Evolutionary conservation across 1,284 basidiomycete genomes (phyloP).

Genomic region (Rhizopogon hawkerae): DNA sequence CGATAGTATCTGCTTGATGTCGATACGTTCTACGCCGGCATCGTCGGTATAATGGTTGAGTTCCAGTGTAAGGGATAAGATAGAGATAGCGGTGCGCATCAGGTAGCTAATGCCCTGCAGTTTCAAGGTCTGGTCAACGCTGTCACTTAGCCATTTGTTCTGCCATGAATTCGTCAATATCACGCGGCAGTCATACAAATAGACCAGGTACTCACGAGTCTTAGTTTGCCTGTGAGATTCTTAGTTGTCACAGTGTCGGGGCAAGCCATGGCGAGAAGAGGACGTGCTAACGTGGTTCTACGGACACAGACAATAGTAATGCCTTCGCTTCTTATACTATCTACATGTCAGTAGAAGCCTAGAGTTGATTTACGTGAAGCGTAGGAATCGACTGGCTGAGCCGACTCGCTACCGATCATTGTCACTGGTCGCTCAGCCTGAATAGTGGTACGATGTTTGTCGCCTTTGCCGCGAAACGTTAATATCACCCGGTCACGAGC

Average conservation of each 20-base stretch:
- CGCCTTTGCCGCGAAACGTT: too few species aligned
- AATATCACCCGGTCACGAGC: not conserved
- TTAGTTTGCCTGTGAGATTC: conserved; percentile 30
- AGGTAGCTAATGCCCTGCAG: conserved; percentile 45
- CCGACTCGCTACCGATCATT: not conserved
- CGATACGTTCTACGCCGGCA: conserved; percentile 35
- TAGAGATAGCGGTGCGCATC: conserved; percentile 34
- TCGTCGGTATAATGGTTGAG: conserved; percentile 38
- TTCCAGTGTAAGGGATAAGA: conserved; percentile 33
- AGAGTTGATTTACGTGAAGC: not conserved
- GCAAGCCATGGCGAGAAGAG: conserved; percentile 28
- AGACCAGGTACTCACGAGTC: conserved; percentile 18
- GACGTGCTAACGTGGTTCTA: too few species aligned
- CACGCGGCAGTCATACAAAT: not conserved
- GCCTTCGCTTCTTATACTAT: not conserved
- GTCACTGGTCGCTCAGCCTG: too few species aligned
- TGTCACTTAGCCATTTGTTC: conserved; percentile 34
- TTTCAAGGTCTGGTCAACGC: conserved; percentile 39
- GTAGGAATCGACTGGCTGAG: not conserved
- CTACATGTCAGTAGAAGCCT: not conserved
- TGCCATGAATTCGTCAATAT: conserved; percentile 5
- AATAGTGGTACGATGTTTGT: not conserved
- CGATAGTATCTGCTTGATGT: conserved; percentile 36
- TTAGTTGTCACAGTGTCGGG: conserved; percentile 30
- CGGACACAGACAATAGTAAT: too few species aligned